A percentile compares a stretch with the other conserved stretches of the same genome.
phyloP scores from a whole-genome alignment of 106 monocot species.

The Amphibolis antarctica region DNA sequence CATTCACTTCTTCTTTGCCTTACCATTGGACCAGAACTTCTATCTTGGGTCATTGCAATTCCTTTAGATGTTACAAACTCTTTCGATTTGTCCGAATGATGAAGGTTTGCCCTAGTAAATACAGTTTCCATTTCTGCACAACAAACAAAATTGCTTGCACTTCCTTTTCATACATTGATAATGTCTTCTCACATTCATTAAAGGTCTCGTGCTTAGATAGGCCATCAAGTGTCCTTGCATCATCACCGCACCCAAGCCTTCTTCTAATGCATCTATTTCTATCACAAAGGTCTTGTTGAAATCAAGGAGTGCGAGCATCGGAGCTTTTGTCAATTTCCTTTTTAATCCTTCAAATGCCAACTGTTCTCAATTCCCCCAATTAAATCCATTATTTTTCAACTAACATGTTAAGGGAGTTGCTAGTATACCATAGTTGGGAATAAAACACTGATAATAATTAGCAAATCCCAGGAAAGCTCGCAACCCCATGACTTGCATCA shows the following conservation, averaged over 20 bases:
- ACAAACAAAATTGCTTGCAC: background rate
- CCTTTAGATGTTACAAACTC: background rate
- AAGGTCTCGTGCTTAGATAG: background rate
- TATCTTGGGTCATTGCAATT: no score
- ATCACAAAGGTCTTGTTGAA: no score
- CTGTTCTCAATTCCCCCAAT: background rate
- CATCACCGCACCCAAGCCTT: background rate
- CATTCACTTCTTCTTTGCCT: no score
- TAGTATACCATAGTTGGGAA: background rate
- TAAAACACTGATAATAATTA: background rate
- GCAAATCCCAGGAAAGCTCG: conserved; percentile 1
- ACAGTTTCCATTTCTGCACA: conserved; percentile 1
- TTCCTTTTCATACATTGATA: conserved; percentile 2
- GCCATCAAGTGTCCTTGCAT: no score
- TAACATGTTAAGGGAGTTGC: background rate
- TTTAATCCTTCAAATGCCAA: background rate
- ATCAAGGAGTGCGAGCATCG: no score
- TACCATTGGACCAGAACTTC: no score
- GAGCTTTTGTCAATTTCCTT: no score
- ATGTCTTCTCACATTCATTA: background rate
- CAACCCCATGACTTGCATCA: background rate
- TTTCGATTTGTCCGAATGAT: background rate
- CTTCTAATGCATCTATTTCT: no score
- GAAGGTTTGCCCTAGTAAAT: background rate
- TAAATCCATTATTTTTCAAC: background rate